Evolutionary conservation across 2,329 filamentous ascomycete genomes (phyloP).

Genomic region (Aureobasidium sp.): DNA sequence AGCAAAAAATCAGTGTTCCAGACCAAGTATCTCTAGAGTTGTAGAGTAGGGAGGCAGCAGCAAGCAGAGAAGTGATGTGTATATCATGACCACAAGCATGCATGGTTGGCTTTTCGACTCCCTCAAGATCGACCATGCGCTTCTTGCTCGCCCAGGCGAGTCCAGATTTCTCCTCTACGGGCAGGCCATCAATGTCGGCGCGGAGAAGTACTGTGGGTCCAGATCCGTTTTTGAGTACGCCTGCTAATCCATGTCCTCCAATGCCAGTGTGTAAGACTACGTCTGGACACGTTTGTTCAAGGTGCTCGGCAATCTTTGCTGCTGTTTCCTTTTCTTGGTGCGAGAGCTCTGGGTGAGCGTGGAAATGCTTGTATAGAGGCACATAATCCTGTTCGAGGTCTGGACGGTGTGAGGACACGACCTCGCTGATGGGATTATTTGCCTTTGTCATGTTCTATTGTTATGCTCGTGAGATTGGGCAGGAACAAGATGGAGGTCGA

Average conservation of each 20-base stretch:
- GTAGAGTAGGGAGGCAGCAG: slow-evolving; percentile 46
- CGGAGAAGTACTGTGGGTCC: slow-evolving; percentile 52
- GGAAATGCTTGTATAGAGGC: slow-evolving; percentile 52
- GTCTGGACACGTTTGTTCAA: slow-evolving; percentile 28
- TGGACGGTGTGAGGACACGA: slow-evolving; percentile 32
- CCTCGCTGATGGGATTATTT: neutral
- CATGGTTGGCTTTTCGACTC: slow-evolving; percentile 51
- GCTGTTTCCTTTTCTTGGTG: slow-evolving; percentile 50
- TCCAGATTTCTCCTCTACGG: slow-evolving; percentile 49
- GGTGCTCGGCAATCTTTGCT: slow-evolving; percentile 36
- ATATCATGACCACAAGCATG: slow-evolving; percentile 64
- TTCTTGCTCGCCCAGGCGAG: slow-evolving; percentile 49
- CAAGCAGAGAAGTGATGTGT: slow-evolving; percentile 54
- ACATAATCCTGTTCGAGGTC: slow-evolving; percentile 43
- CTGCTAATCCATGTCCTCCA: slow-evolving; percentile 53
- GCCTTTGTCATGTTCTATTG: neutral
- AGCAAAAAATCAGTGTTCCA: slow-evolving; percentile 57
- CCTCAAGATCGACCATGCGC: slow-evolving; percentile 39
- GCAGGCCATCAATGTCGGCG: slow-evolving; percentile 57
- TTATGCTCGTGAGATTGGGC: neutral
- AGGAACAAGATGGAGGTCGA: neutral
- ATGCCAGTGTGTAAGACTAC: slow-evolving; percentile 46
- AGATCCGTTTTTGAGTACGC: slow-evolving; percentile 47
- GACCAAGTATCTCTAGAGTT: slow-evolving; percentile 44
- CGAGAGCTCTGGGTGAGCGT: slow-evolving; percentile 53